Evolutionary conservation across 2,329 filamentous ascomycete species (phyloP).

Genomic region (Beauveria sp.): DNA sequence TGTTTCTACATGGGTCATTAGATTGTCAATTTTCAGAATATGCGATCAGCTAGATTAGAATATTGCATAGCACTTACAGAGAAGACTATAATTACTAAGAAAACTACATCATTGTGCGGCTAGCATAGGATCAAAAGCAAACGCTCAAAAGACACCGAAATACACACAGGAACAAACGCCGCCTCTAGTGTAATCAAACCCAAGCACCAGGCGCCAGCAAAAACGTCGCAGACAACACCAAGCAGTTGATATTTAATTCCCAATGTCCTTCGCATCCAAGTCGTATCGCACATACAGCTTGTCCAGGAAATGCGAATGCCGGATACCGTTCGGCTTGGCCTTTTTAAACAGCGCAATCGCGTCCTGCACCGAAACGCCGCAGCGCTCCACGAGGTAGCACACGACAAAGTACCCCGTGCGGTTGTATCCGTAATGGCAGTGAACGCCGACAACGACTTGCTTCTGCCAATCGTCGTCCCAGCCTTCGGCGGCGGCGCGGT

Average conservation of each 20-base stretch:
- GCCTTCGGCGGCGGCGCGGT: slow-evolving; percentile 29
- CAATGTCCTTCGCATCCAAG: slow-evolving; percentile 16
- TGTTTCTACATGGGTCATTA: not conserved
- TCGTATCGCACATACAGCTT: slow-evolving; percentile 71
- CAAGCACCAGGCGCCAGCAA: not conserved
- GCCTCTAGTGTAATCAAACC: no score
- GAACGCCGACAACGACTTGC: slow-evolving; percentile 61
- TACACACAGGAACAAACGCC: not conserved
- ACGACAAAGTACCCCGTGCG: slow-evolving; percentile 86
- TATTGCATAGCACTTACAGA: not conserved
- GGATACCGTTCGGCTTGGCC: slow-evolving; percentile 72
- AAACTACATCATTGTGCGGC: not conserved
- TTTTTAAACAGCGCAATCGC: slow-evolving; percentile 72
- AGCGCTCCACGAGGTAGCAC: slow-evolving; percentile 79
- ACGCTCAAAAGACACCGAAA: not conserved
- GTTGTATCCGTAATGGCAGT: slow-evolving; percentile 96
- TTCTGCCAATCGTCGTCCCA: slow-evolving; percentile 28
- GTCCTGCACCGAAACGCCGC: slow-evolving; percentile 62
- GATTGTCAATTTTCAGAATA: not conserved
- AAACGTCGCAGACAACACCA: not conserved
- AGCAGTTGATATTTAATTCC: not conserved
- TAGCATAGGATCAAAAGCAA: not conserved
- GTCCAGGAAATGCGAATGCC: slow-evolving; percentile 83
- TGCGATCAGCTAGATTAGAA: not conserved
- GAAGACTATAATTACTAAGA: not conserved